Evolutionary conservation across 371 early-diverging fungal genomes (phyloP).

Genomic region (Rhizopus arrhizus): DNA sequence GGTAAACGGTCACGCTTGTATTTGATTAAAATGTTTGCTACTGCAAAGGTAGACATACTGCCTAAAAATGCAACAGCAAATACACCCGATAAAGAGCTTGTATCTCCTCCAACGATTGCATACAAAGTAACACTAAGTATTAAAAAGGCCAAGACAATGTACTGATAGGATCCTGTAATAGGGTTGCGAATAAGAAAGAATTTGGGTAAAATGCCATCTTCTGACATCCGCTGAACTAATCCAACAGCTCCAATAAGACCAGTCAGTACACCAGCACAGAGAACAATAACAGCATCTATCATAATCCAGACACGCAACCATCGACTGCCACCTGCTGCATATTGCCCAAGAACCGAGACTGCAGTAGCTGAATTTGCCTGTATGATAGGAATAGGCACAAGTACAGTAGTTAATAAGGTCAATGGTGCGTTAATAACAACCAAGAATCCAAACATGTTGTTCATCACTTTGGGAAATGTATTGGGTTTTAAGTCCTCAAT

Average conservation of each 20-base stretch:
- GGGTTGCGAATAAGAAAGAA: slow-evolving; percentile 48
- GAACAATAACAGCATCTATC: slow-evolving; percentile 61
- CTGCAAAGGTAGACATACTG: slow-evolving; percentile 47
- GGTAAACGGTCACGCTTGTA: slow-evolving; percentile 49
- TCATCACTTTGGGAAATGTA: slow-evolving; percentile 60
- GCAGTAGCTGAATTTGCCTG: slow-evolving; percentile 42
- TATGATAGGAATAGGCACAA: slow-evolving; percentile 52
- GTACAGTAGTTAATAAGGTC: slow-evolving; percentile 38
- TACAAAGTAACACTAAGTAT: slow-evolving; percentile 49
- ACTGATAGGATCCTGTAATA: slow-evolving; percentile 52
- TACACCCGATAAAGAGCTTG: slow-evolving; percentile 53
- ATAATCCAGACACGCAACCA: slow-evolving; percentile 53
- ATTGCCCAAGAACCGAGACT: slow-evolving; percentile 49
- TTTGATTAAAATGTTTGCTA: slow-evolving; percentile 49
- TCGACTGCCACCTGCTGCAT: slow-evolving; percentile 39
- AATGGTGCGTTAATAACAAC: slow-evolving; percentile 51
- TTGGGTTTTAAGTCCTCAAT: slow-evolving; percentile 60
- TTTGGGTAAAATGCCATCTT: slow-evolving; percentile 54
- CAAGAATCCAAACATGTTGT: slow-evolving; percentile 58
- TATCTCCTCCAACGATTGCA: slow-evolving; percentile 46
- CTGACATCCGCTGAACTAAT: slow-evolving; percentile 54
- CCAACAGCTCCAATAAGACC: slow-evolving; percentile 61
- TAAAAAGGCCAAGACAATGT: slow-evolving; percentile 53
- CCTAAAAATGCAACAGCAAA: slow-evolving; percentile 60
- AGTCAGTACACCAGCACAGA: slow-evolving; percentile 63